Base-by-base conservation (phyloP, 192 early-diverging fungal species). In the Coemansia sp. region DNA sequence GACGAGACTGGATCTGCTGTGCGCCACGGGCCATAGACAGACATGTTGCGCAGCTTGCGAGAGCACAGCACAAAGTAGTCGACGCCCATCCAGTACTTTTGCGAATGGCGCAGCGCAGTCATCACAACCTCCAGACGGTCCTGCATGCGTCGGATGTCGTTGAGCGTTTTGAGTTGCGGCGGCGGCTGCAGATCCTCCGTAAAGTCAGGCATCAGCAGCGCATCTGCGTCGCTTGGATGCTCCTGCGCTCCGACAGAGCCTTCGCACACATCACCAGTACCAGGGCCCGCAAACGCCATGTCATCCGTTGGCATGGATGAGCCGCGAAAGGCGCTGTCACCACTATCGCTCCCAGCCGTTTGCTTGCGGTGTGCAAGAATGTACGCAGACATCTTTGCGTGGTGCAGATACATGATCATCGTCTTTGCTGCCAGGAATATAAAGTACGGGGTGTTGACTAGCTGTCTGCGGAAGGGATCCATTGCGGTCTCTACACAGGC, bases 391-490 rank as follows among this genome's bases (percentile, higher is more conserved):
- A 77, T 76, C 56, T 82, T 76, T 39, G 80, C 74, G 46, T 78
- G 81, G 76, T 83, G 76, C 64, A 78, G 61, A 43, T 83, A 78
- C 81, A 83, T 83, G 73, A 83, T 83, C 52, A 83, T 70, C 4
- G 81, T 73, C 73, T 83, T 83, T 26, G 81, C 76, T 1, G 81
- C 81, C 58, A 83, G 62, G 63, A 83, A 83, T 8, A 83, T 45
- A 61, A 62, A 83, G 69, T 83, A 83, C 55, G 76, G 42, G 7
- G 76, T 78, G 76, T 64, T 63, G 7, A 63, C 39, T 18, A 78
- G 69, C 73, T 83, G 76, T 69, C 70, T 71, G 61, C 76, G 75
- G 76, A 78, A 83, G 15, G 81, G 81, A 19, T 77, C 76, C 65
- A 71, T 68, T 15, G 32, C 60, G 9, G 43, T 10, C 0, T 22